phyloP scores from a whole-genome alignment of 345 rosid genomes.

The Gossypioides kirkii region DNA sequence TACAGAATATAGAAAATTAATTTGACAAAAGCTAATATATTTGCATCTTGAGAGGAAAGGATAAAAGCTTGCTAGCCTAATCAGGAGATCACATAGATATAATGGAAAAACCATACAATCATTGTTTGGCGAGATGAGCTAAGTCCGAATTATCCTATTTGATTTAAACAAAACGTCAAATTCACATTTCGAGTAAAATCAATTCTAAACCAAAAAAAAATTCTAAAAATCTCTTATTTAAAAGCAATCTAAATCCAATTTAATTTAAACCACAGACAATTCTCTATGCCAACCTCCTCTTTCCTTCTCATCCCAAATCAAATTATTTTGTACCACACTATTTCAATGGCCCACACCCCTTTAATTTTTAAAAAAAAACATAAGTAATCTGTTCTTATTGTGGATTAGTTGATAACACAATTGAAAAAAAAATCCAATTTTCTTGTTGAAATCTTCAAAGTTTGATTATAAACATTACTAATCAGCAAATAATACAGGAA shows the following conservation, averaged over 20 bases:
- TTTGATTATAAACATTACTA: not conserved
- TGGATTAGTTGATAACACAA: not conserved
- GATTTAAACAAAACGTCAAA: no score
- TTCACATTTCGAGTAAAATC: no score
- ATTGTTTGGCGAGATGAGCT: no score
- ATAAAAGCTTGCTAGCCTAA: no score
- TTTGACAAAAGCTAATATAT: no score
- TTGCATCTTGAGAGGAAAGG: no score
- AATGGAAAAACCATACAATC: no score
- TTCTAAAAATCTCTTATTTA: no score
- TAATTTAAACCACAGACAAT: accelerated
- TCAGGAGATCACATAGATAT: no score
- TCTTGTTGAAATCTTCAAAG: not conserved
- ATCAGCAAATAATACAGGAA: slow-evolving; percentile 40
- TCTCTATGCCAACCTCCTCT: no score
- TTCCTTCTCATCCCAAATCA: not conserved
- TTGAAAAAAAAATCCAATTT: not conserved
- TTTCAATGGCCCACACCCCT: not conserved
- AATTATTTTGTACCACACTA: not conserved
- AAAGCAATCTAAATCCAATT: accelerated
- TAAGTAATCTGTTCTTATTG: not conserved
- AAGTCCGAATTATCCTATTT: no score
- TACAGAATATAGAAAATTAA: no score
- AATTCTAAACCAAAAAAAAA: accelerated
- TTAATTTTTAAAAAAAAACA: not conserved